Evolutionary conservation across 352 stramenopile species (phyloP).

Genomic region (Pythium periplocum): DNA sequence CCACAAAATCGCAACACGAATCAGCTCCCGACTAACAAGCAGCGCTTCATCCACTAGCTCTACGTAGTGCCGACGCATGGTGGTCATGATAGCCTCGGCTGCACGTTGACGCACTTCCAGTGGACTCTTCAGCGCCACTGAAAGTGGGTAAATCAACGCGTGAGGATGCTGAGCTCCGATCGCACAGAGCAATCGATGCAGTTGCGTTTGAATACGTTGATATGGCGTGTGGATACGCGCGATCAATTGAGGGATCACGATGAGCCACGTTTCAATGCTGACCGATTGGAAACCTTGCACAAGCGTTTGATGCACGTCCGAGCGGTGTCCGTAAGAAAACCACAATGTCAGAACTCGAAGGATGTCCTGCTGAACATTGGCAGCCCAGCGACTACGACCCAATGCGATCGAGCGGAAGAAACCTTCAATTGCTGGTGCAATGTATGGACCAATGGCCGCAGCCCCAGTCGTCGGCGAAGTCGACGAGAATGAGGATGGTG

Average conservation of each 20-base stretch:
- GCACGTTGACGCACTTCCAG: conserved; percentile 84
- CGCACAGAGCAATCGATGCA: conserved; percentile 86
- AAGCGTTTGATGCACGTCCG: conserved; percentile 82
- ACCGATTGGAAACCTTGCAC: conserved; percentile 87
- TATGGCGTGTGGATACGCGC: conserved; percentile 81
- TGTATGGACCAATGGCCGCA: conserved; percentile 43
- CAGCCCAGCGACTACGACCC: conserved; percentile 92
- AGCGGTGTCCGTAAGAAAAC: conserved; percentile 94
- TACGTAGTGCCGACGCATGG: conserved; percentile 91
- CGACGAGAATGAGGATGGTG: conserved; percentile 17
- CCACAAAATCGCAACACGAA: conserved; percentile 98
- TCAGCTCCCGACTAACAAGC: conserved; percentile 96
- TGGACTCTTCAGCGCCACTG: conserved; percentile 94
- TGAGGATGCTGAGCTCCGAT: conserved; percentile 95
- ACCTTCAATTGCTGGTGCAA: conserved; percentile 70
- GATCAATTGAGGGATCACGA: conserved; percentile 97
- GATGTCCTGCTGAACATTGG: conserved; percentile 98
- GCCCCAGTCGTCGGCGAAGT: conserved; percentile 9
- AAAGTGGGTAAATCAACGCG: conserved; percentile 97
- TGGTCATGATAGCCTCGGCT: conserved; percentile 94
- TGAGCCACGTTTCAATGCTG: conserved; percentile 97
- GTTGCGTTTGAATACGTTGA: conserved; percentile 56
- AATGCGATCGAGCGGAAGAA: conserved; percentile 97
- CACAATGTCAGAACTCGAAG: conserved; percentile 97
- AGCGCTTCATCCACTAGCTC: conserved; percentile 93